A percentile compares a stretch with the other conserved stretches of the same genome.
phyloP scores from a whole-genome alignment of 2,329 filamentous ascomycete species.

The Fusarium protoensiforme region DNA sequence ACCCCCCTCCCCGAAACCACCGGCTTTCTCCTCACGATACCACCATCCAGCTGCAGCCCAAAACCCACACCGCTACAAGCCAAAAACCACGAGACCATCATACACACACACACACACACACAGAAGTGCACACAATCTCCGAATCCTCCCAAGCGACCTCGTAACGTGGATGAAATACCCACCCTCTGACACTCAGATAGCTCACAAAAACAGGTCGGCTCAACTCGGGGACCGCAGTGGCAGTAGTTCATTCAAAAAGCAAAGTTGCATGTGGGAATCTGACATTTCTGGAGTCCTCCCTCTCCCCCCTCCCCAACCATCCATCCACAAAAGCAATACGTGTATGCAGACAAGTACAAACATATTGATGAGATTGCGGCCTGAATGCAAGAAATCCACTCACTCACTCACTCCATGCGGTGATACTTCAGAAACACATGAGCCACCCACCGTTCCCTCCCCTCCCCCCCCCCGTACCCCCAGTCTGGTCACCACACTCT shows the following conservation, averaged over 20 bases:
- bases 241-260: not conserved
- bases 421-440: not conserved
- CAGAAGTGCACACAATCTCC: conserved; percentile 8
- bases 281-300: not conserved
- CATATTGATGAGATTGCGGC: not conserved
- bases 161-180: not conserved
- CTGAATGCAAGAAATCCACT: not conserved
- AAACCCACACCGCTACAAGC: conserved; percentile 25
- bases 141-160: conserved; percentile 1
- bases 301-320: no score
- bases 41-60: not conserved
- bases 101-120: not conserved
- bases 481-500: not conserved
- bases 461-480: not conserved
- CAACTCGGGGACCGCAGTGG: not conserved
- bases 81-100: conserved; percentile 19
- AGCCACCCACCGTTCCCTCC: not conserved
- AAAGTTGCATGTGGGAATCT: not conserved
- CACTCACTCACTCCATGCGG: not conserved
- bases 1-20: conserved; percentile 12
- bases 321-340: not conserved
- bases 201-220: not conserved
- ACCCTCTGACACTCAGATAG: not conserved
- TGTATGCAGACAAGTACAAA: conserved; percentile 1
- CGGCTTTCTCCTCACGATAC: conserved; percentile 18